Base-by-base conservation (phyloP, 495 filamentous ascomycete genomes). In the Penicillium pulvis region DNA sequence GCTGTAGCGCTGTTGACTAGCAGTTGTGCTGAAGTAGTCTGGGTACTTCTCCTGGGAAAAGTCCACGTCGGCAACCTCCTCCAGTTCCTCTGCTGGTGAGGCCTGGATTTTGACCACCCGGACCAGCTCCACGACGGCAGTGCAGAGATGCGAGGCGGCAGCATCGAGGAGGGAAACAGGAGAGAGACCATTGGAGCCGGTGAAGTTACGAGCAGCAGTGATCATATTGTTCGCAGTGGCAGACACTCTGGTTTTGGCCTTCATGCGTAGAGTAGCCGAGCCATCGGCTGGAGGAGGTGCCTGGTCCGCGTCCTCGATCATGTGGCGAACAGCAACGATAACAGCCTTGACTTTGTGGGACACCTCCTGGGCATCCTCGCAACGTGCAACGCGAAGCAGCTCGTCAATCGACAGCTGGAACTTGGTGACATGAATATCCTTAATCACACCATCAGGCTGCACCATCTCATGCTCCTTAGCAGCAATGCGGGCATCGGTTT, bases 351-450 rank as follows among this genome's bases (percentile, higher is more conserved):
- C 89, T 60, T 88, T 82, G 33, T 90, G 84, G 36, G 95, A 84
- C 26, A 93, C 86, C 47, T 81, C 78, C 30, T 84, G 80, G 0
- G 91, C 86, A 50, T 89, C 86, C n/a, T 88, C 84, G 26, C 75
- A 80, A 16, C 93, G 86, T 4, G 90, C 91, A 43, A 79, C 79
- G 36, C 85, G 86, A n/a, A 98, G 79, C 6, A 98, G 83, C 65
- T 97, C 94, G 67, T 98, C 94, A 56, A 98, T 89, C 16, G 92
- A 85, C 61, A 97, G 88, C 70, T 98, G 94, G 80, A 96, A 98
- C 61, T 90, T 91, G 36, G 94, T 97, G 47, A 98, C 85, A 74
- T 97, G 88, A 20, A 97, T 84, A 72, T 97, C 93, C 72, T 88
- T 90, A 48, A 98, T 85, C 24, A 93, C 68, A 2, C 94, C 94